Evolutionary conservation across 2,329 filamentous ascomycete genomes (phyloP).

Genomic region (Paecilomyces variotii): DNA sequence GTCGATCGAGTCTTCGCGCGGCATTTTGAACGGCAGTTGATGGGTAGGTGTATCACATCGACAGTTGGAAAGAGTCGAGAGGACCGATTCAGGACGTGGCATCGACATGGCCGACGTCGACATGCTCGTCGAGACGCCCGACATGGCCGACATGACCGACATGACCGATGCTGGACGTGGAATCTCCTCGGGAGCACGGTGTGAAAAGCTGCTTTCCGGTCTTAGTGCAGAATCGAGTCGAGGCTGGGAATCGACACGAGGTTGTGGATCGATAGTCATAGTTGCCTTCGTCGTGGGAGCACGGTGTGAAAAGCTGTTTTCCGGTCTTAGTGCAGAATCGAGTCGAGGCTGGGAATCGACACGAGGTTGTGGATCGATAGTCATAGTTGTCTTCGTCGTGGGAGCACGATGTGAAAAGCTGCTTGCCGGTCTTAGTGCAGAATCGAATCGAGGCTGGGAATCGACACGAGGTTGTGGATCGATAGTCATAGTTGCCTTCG

Average conservation of each 20-base stretch:
- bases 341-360: too few relatives aligned
- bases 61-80: background rate
- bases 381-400: background rate
- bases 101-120: constrained; percentile 15
- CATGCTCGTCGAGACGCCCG: background rate
- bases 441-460: too few relatives aligned
- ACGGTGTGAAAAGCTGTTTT: constrained; percentile 15
- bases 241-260: too few relatives aligned
- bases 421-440: constrained; percentile 9
- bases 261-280: too few relatives aligned
- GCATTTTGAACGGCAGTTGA: constrained; percentile 6
- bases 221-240: background rate
- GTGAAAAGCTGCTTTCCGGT: constrained; percentile 17
- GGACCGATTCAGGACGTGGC: constrained; percentile 6
- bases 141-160: constrained; percentile 11
- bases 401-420: constrained; percentile 11
- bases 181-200: constrained; percentile 18
- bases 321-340: constrained; percentile 5
- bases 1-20: too few relatives aligned
- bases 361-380: too few relatives aligned
- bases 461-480: too few relatives aligned
- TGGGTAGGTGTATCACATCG: constrained; percentile 5
- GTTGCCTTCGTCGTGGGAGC: too few relatives aligned
- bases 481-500: too few relatives aligned
- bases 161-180: constrained; percentile 22